Conservation (phyloP, 306 rosid species). For the Pachyrhizus erosus region DNA sequence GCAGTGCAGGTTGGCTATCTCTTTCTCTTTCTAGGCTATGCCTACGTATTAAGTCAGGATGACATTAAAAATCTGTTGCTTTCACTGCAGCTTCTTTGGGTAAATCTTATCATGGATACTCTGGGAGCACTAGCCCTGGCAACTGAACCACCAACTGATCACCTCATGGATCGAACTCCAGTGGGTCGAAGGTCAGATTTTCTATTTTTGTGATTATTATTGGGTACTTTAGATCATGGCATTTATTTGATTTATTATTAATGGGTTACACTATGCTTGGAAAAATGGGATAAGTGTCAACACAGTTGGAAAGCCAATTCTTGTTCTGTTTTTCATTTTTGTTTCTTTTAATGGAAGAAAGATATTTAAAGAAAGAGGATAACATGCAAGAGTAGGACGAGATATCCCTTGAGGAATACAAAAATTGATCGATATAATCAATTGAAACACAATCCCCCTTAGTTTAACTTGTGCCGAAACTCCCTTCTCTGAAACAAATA, state of each 20-base stretch:
- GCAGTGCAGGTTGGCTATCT: constrained; percentile 85
- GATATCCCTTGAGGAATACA: constrained; percentile 6
- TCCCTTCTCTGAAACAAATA: neutral
- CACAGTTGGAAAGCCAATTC: neutral
- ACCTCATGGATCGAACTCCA: constrained; percentile 84
- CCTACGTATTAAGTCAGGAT: neutral
- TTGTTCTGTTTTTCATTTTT: constrained; percentile 9
- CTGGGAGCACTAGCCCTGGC: constrained; percentile 98
- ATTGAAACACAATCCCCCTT: neutral
- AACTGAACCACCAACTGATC: constrained; percentile 98
- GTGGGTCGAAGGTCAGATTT: constrained; percentile 85
- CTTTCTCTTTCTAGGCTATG: constrained; percentile 25
- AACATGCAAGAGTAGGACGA: neutral
- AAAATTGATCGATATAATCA: constrained; percentile 2
- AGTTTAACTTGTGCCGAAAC: neutral
- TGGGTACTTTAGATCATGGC: constrained; percentile 2
- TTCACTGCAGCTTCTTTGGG: constrained; percentile 90
- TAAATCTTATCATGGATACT: constrained; percentile 99
- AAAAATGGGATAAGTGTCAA: constrained; percentile 17
- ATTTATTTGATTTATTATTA: constrained; percentile 22
- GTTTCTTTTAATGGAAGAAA: constrained; percentile 6
- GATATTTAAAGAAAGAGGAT: neutral
- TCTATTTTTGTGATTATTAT: constrained; percentile 4
- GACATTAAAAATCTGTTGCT: constrained; percentile 36
- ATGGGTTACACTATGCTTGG: neutral